Conservation (phyloP, 768 basidiomycete genomes). For the Lactifluus echinatus region DNA sequence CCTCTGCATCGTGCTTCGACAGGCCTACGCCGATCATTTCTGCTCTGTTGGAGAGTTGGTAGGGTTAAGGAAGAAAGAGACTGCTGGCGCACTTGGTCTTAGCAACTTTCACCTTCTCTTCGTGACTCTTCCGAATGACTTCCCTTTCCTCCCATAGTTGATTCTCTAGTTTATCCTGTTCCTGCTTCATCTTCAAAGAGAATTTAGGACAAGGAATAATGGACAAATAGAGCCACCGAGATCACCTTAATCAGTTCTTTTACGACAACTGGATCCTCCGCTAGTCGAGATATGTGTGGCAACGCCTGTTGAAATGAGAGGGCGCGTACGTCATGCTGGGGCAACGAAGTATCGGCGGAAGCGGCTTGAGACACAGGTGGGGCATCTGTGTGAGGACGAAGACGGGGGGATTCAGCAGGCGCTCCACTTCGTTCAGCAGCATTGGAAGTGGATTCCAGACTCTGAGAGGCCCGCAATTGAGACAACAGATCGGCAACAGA, state of each 20-base stretch:
- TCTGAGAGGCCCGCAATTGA: constrained; percentile 9
- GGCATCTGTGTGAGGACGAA: not conserved
- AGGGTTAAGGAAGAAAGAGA: not conserved
- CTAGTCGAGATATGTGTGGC: constrained; percentile 52
- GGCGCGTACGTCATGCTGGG: constrained; percentile 34
- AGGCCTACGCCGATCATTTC: constrained; percentile 54
- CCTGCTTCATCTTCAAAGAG: constrained; percentile 49
- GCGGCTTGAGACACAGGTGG: not conserved
- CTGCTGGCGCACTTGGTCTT: constrained; percentile 46
- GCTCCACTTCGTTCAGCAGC: not conserved
- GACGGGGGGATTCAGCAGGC: not conserved
- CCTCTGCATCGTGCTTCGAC: constrained; percentile 63
- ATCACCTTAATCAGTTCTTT: constrained; percentile 43
- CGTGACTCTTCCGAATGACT: constrained; percentile 53
- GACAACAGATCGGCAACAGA: constrained; percentile 19
- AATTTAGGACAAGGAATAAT: not conserved
- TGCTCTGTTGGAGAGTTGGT: constrained; percentile 38
- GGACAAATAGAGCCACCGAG: constrained; percentile 3
- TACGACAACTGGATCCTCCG: constrained; percentile 45
- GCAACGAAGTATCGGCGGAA: not conserved
- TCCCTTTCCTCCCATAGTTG: constrained; percentile 61
- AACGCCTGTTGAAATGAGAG: constrained; percentile 65
- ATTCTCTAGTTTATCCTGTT: constrained; percentile 62
- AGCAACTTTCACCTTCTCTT: constrained; percentile 62
- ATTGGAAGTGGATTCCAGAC: not conserved